phyloP scores from a whole-genome alignment of 2,329 filamentous ascomycete genomes.

The Lachnellula arida region DNA sequence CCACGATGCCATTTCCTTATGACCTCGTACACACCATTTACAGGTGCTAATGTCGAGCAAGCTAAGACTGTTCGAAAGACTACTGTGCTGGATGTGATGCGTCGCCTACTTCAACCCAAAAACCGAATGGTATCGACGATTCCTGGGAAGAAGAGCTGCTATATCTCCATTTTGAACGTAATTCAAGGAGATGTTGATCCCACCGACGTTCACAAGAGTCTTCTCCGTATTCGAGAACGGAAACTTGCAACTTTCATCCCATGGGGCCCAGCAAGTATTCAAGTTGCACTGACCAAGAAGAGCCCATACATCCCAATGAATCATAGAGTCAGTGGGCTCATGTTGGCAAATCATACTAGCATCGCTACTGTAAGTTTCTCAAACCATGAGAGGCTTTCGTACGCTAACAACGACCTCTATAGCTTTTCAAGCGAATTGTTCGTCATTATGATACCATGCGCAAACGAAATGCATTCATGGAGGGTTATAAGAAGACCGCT shows the following conservation, averaged over 20 bases:
- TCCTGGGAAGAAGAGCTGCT: constrained; percentile 94
- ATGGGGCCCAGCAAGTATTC: constrained; percentile 96
- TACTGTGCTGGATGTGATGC: constrained; percentile 96
- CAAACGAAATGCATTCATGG: constrained; percentile 95
- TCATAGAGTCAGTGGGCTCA: constrained; percentile 90
- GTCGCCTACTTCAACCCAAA: constrained; percentile 90
- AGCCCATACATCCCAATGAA: constrained; percentile 94
- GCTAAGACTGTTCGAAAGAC: constrained; percentile 98
- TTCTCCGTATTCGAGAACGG: constrained; percentile 91
- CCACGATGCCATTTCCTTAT: constrained; percentile 97
- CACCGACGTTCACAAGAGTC: constrained; percentile 96
- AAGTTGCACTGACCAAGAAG: constrained; percentile 93
- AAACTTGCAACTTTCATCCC: constrained; percentile 94
- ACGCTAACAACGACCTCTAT: constrained; percentile 9
- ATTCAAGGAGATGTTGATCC: constrained; percentile 98
- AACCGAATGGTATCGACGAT: constrained; percentile 98
- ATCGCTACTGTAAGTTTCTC: constrained; percentile 71
- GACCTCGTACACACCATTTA: constrained; percentile 98
- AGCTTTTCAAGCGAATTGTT: constrained; percentile 90
- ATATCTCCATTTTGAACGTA: constrained; percentile 98
- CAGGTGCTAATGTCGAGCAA: constrained; percentile 90
- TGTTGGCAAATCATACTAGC: constrained; percentile 97
- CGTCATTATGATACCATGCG: constrained; percentile 89
- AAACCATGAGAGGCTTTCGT: not conserved
- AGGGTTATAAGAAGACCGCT: constrained; percentile 92